phyloP scores from a whole-genome alignment of 768 basidiomycete species.

The Phallus indusiatus region DNA sequence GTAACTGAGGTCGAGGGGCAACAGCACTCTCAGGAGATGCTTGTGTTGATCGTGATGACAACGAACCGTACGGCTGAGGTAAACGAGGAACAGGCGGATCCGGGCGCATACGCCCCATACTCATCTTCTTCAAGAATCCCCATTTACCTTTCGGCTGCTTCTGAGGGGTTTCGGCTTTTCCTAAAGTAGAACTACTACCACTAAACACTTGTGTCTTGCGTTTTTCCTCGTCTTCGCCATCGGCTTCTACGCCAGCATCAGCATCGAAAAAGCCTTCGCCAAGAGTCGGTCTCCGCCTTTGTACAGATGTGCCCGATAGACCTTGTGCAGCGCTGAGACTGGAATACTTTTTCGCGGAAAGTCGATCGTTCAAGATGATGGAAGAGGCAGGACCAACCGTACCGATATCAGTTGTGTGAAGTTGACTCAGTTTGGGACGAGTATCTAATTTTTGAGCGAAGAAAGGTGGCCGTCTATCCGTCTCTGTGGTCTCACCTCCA shows the following conservation, averaged over 20 bases:
- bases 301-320: constrained; percentile 20
- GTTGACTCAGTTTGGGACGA: not conserved
- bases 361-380: constrained; percentile 13
- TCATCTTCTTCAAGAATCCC: constrained; percentile 98
- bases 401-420: not conserved
- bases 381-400: not conserved
- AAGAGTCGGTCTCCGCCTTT: constrained; percentile 27
- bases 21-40: constrained; percentile 26
- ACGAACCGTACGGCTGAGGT: constrained; percentile 19
- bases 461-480: not conserved
- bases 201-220: not conserved
- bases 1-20: constrained; percentile 44
- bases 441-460: constrained; percentile 1
- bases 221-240: constrained; percentile 8
- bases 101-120: constrained; percentile 84
- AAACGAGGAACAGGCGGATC: constrained; percentile 37
- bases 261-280: constrained; percentile 43
- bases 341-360: constrained; percentile 49
- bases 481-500: not conserved
- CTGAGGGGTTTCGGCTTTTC: not conserved
- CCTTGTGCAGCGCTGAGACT: constrained; percentile 51
- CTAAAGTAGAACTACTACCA: not conserved
- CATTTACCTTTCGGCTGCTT: constrained; percentile 45
- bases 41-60: constrained; percentile 5
- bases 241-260: constrained; percentile 20